phyloP scores from a whole-genome alignment of 306 rosid genomes.

The Cucurbita maxima region DNA sequence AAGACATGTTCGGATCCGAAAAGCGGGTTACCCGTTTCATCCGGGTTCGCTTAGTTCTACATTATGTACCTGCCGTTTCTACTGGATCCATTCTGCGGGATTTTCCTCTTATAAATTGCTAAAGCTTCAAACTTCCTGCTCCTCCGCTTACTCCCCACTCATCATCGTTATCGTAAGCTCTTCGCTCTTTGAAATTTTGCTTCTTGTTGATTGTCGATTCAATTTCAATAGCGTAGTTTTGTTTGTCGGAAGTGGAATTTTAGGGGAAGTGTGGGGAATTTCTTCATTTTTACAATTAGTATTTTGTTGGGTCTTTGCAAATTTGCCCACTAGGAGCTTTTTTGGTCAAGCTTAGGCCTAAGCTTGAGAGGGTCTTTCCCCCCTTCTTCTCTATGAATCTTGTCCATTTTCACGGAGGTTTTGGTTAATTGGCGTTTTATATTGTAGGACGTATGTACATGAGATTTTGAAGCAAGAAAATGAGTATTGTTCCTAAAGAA shows the following conservation, averaged over 20 bases:
- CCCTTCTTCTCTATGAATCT: not conserved
- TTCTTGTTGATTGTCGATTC: not conserved
- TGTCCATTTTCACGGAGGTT: not conserved
- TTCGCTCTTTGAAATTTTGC: not conserved
- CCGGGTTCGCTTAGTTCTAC: not conserved
- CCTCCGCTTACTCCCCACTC: not conserved
- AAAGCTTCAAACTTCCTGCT: not conserved
- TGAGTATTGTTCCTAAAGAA: conserved; percentile 73
- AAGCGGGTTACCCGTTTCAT: not conserved
- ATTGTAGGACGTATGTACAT: not conserved
- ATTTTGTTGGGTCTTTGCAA: not conserved
- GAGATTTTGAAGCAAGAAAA: conserved; percentile 11
- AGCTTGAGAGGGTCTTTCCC: not conserved
- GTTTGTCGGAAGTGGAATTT: not conserved
- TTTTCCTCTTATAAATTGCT: not conserved
- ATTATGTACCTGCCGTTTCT: not conserved
- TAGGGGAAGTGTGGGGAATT: not conserved
- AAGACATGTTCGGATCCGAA: not conserved
- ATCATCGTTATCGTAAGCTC: not conserved
- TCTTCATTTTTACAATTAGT: not conserved
- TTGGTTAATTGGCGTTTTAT: not conserved
- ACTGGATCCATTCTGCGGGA: not conserved
- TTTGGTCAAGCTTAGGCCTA: not conserved
- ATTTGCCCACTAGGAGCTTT: not conserved
- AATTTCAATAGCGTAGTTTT: not conserved